Conservation (phyloP, 805 yeast genomes). For the Komagataella pastoris region DNA sequence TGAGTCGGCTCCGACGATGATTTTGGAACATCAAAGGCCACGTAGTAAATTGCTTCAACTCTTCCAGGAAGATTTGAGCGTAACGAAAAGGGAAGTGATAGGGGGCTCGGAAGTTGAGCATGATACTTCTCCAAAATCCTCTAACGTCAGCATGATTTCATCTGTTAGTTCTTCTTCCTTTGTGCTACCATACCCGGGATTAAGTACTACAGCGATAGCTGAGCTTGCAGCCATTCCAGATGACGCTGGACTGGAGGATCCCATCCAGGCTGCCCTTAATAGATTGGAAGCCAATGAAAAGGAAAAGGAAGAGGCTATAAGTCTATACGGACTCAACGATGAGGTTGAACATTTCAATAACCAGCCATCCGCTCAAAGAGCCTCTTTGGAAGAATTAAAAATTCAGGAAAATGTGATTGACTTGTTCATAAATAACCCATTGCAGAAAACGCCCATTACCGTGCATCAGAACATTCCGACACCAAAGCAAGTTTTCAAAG, state of each 20-base stretch:
- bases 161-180: slow-evolving; percentile 16
- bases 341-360: slow-evolving; percentile 6
- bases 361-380: neutral
- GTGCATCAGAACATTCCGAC: neutral
- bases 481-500: neutral
- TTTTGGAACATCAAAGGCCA: neutral
- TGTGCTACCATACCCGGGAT: slow-evolving; percentile 29
- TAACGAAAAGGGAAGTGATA: neutral
- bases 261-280: slow-evolving; percentile 57
- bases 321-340: slow-evolving; percentile 14
- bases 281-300: slow-evolving; percentile 38
- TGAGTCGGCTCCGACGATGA: neutral
- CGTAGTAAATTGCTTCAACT: neutral
- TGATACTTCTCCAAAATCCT: neutral
- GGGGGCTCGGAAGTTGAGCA: neutral
- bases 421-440: slow-evolving; percentile 11
- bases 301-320: slow-evolving; percentile 4
- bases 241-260: slow-evolving; percentile 54
- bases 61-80: neutral
- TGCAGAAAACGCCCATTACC: neutral
- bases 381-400: slow-evolving; percentile 15
- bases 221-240: slow-evolving; percentile 82
- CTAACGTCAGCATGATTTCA: slow-evolving; percentile 4
- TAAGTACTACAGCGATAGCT: slow-evolving; percentile 46
- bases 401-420: slow-evolving; percentile 20